phyloP scores from a whole-genome alignment of 2,329 filamentous ascomycete species.

The Macroventuria anomochaeta region DNA sequence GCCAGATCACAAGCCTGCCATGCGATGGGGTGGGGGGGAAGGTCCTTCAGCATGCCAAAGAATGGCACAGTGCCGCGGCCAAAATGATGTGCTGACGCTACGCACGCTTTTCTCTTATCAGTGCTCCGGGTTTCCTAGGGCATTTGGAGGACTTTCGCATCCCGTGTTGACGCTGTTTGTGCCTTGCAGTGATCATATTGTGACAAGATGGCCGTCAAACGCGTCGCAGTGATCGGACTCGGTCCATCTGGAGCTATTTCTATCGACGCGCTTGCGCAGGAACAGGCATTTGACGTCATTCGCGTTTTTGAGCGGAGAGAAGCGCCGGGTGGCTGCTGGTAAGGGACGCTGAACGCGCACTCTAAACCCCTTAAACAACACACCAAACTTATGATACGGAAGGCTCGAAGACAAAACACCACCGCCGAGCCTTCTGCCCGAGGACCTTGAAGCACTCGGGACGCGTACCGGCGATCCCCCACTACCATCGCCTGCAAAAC shows the following conservation, averaged over 20 bases:
- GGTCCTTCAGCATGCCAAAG: neutral
- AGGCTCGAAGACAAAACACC: conserved; percentile 35
- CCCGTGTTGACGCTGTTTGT: neutral
- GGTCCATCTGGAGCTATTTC: conserved; percentile 67
- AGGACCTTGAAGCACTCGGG: conserved; percentile 27
- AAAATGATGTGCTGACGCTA: conserved; percentile 5
- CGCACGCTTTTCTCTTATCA: conserved; percentile 12
- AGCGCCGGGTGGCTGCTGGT: conserved; percentile 68
- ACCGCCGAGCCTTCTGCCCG: conserved; percentile 30
- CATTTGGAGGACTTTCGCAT: neutral
- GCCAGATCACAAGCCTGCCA: neutral
- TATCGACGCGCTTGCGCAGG: conserved; percentile 65
- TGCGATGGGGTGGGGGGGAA: conserved; percentile 1
- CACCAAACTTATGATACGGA: neutral
- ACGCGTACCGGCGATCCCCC: conserved; percentile 29
- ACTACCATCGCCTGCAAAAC: conserved; percentile 22
- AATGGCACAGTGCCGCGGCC: neutral
- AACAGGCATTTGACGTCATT: conserved; percentile 64
- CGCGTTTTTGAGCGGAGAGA: conserved; percentile 68
- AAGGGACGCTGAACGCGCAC: conserved; percentile 27
- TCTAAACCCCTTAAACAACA: neutral
- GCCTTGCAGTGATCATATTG: neutral
- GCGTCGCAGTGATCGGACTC: conserved; percentile 66
- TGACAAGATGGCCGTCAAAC: conserved; percentile 25
- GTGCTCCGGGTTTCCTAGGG: conserved; percentile 2